Evolutionary conservation across 164 flowering plant genomes (phyloP).

Genomic region (grape (Vitis vinifera)): ASM3070453v1 NC_081809.1:1023001-1023500

Average conservation of each 20-base stretch:
- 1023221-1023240: background rate
- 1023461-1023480: too few species aligned
- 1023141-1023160: background rate
- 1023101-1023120: conserved; percentile 17
- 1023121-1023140: background rate
- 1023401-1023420: too few species aligned
- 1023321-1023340: too few species aligned
- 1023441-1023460: too few species aligned
- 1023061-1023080: conserved; percentile 6
- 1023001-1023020: conserved; percentile 16
- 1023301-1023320: too few species aligned
- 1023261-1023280: too few species aligned
- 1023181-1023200: background rate
- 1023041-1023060: background rate
- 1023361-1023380: too few species aligned
- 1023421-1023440: too few species aligned
- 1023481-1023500: too few species aligned
- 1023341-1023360: too few species aligned
- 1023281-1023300: too few species aligned
- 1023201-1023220: background rate
- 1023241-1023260: background rate
- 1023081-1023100: conserved; percentile 3
- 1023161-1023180: background rate
- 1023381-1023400: too few species aligned
- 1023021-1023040: background rate